Percentiles rank a stretch among this genome's conserved stretches.
phyloP scores from a whole-genome alignment of 768 basidiomycete genomes.

The Zangia roseola region DNA sequence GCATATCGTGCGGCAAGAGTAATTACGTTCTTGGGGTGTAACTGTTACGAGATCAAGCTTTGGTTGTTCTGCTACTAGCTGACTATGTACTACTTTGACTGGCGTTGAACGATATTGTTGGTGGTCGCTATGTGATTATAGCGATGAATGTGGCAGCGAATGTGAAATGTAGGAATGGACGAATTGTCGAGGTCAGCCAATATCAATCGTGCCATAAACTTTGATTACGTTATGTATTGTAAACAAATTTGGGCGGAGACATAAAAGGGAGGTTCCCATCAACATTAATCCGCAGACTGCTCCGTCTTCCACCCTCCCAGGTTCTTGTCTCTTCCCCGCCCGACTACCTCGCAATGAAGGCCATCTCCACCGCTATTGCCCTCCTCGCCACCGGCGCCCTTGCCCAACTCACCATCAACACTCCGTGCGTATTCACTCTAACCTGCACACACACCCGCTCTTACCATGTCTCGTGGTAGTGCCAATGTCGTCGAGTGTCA shows the following conservation, averaged over 20 bases:
- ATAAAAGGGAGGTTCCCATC: conserved; percentile 29
- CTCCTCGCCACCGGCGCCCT: conserved; percentile 42
- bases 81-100: neutral
- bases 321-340: conserved; percentile 19
- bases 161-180: too few species aligned
- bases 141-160: neutral
- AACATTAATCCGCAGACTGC: conserved; percentile 16
- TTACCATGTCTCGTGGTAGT: conserved; percentile 32
- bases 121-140: conserved; percentile 14
- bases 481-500: conserved; percentile 52
- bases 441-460: neutral
- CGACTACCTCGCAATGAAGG: conserved; percentile 45
- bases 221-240: conserved; percentile 7
- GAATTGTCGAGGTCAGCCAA: neutral
- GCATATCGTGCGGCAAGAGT: conserved; percentile 20
- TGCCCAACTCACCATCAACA: conserved; percentile 60
- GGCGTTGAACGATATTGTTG: too few species aligned
- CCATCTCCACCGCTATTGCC: conserved; percentile 36
- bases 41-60: conserved; percentile 3
- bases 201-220: conserved; percentile 2
- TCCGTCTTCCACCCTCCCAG: conserved; percentile 19
- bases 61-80: too few species aligned
- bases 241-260: conserved; percentile 30
- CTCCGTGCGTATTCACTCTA: conserved; percentile 54
- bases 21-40: neutral